Evolutionary conservation across 2,329 filamentous ascomycete genomes (phyloP).

Genomic region (Pleomassaria siparia): DNA sequence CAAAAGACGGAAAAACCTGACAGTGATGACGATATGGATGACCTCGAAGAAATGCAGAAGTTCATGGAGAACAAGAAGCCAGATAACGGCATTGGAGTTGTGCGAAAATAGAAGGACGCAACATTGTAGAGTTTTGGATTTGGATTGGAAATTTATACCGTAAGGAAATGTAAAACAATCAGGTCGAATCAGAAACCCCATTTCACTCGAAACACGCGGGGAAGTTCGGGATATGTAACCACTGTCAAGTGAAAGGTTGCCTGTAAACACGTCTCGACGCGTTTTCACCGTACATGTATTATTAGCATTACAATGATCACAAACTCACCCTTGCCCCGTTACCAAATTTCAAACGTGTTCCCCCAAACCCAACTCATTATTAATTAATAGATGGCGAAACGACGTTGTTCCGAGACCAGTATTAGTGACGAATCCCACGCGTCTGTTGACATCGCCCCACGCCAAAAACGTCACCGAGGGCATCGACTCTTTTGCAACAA

Average conservation of each 20-base stretch:
- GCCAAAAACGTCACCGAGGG: constrained; percentile 13
- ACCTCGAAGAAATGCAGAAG: constrained; percentile 43
- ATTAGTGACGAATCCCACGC: background rate
- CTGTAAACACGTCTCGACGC: background rate
- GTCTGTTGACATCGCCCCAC: constrained; percentile 2
- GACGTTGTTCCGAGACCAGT: background rate
- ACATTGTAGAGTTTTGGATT: background rate
- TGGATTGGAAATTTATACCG: no score
- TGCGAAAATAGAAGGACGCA: constrained; percentile 56
- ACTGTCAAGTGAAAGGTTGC: background rate
- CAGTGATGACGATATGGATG: constrained; percentile 39
- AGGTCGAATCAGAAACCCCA: no score
- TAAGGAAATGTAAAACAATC: no score
- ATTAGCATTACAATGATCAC: background rate
- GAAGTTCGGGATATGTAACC: background rate
- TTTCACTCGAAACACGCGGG: background rate
- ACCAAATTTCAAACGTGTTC: background rate
- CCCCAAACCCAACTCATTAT: background rate
- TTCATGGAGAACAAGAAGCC: constrained; percentile 36
- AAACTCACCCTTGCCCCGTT: background rate
- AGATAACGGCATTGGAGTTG: constrained; percentile 70
- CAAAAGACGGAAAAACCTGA: constrained; percentile 14
- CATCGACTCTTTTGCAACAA: constrained; percentile 4
- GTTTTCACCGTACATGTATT: no score
- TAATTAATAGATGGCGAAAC: background rate